Evolutionary conservation across 1,284 basidiomycete genomes (phyloP).

Genomic region (Volvariella volvacea): DNA sequence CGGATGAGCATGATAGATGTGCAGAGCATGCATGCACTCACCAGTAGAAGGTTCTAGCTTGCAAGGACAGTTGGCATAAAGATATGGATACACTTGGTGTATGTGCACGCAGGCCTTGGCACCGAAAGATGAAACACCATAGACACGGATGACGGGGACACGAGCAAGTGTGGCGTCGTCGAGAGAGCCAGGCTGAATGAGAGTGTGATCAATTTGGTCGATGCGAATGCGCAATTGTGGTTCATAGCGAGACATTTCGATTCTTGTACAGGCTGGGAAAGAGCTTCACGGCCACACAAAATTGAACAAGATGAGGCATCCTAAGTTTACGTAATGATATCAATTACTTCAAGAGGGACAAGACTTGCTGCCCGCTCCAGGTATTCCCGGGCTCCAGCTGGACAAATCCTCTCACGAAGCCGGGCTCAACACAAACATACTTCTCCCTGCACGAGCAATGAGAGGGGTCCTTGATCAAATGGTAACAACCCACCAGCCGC

Average conservation of each 20-base stretch:
- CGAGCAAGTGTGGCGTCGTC: slow-evolving; percentile 57
- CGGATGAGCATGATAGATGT: slow-evolving; percentile 4
- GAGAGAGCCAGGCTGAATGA: slow-evolving; percentile 49
- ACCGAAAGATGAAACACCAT: slow-evolving; percentile 76
- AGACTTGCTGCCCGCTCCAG: slow-evolving; percentile 71
- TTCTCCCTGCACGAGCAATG: slow-evolving; percentile 48
- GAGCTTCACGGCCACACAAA: too few relatives aligned
- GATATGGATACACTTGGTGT: slow-evolving; percentile 84
- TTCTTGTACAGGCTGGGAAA: not conserved
- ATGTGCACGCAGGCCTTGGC: slow-evolving; percentile 84
- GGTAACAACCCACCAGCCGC: slow-evolving; percentile 64
- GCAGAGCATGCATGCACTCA: slow-evolving; percentile 15
- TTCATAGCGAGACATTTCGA: slow-evolving; percentile 4
- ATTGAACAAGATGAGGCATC: too few relatives aligned
- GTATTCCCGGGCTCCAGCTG: slow-evolving; percentile 52
- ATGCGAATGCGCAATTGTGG: slow-evolving; percentile 47
- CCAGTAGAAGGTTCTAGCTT: slow-evolving; percentile 39
- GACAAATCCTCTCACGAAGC: slow-evolving; percentile 66
- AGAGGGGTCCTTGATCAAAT: slow-evolving; percentile 5
- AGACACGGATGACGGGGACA: slow-evolving; percentile 83
- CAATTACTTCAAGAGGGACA: slow-evolving; percentile 32
- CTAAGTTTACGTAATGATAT: too few relatives aligned
- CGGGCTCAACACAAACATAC: slow-evolving; percentile 85
- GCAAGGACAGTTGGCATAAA: slow-evolving; percentile 66
- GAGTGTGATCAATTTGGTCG: slow-evolving; percentile 61